Conservation (phyloP, 2,329 filamentous ascomycete genomes). For the Sarocladium strictum region DNA sequence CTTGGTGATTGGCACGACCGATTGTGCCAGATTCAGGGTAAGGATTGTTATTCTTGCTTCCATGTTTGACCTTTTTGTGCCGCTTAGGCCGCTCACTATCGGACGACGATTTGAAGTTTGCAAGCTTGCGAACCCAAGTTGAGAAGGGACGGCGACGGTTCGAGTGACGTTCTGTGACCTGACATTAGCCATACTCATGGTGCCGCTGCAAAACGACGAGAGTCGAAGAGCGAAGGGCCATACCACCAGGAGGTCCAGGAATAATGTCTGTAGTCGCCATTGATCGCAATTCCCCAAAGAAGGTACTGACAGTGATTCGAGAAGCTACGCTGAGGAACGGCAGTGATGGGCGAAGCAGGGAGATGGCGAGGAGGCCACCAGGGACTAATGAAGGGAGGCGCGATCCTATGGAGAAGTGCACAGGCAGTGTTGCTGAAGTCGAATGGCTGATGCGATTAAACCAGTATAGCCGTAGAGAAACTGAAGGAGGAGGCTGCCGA, state of each 20-base stretch:
- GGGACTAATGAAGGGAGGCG: no score
- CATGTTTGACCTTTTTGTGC: constrained; percentile 46
- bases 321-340: not conserved
- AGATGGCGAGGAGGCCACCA: not conserved
- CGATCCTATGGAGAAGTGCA: no score
- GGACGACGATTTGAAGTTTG: constrained; percentile 74
- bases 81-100: constrained; percentile 43
- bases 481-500: not conserved
- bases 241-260: constrained; percentile 6
- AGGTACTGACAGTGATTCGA: no score
- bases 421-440: no score
- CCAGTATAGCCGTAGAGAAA: not conserved
- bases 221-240: not conserved
- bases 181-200: constrained; percentile 21
- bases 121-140: constrained; percentile 89
- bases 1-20: constrained; percentile 18
- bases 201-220: not conserved
- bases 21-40: constrained; percentile 75
- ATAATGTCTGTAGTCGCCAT: constrained; percentile 12
- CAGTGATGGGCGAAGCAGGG: not conserved
- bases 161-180: constrained; percentile 52
- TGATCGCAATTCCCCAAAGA: no score
- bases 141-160: constrained; percentile 80
- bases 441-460: not conserved
- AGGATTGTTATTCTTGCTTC: constrained; percentile 74